Percentiles rank a stretch among this genome's conserved stretches.
Evolutionary conservation across 306 rosid genomes (phyloP).

Genomic region (Pyrus bretschneideri): DNA sequence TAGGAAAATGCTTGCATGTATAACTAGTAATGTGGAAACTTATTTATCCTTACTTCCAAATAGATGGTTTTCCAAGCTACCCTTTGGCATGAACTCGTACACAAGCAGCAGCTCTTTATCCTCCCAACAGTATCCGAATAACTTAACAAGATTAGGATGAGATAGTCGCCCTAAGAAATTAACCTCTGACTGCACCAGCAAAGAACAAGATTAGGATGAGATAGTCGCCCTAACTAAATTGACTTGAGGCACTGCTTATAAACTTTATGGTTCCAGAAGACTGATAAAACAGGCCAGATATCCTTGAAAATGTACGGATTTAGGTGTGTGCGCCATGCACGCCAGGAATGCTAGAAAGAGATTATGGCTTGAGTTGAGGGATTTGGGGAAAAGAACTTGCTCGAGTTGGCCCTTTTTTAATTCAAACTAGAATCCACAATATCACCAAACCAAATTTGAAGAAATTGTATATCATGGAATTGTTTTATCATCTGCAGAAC

Average conservation of each 20-base stretch:
- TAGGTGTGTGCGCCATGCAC: neutral
- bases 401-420: neutral
- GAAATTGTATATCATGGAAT: neutral
- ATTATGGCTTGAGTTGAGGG: neutral
- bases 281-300: neutral
- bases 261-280: neutral
- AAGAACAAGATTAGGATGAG: slow-evolving; percentile 70
- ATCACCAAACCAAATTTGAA: neutral
- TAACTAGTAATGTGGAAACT: neutral
- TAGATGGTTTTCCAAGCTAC: slow-evolving; percentile 85
- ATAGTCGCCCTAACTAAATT: slow-evolving; percentile 53
- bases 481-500: neutral
- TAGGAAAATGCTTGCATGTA: neutral
- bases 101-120: slow-evolving; percentile 69
- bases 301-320: neutral
- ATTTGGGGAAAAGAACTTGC: neutral
- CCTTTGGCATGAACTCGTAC: slow-evolving; percentile 91
- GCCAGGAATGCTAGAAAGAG: neutral
- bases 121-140: slow-evolving; percentile 84
- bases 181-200: slow-evolving; percentile 74
- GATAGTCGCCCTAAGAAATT: slow-evolving; percentile 79
- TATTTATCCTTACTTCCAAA: slow-evolving; percentile 68
- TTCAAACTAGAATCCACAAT: neutral
- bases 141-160: slow-evolving; percentile 88
- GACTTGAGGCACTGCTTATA: neutral